Conservation (phyloP, 805 yeast species). For the Candida pini region DNA sequence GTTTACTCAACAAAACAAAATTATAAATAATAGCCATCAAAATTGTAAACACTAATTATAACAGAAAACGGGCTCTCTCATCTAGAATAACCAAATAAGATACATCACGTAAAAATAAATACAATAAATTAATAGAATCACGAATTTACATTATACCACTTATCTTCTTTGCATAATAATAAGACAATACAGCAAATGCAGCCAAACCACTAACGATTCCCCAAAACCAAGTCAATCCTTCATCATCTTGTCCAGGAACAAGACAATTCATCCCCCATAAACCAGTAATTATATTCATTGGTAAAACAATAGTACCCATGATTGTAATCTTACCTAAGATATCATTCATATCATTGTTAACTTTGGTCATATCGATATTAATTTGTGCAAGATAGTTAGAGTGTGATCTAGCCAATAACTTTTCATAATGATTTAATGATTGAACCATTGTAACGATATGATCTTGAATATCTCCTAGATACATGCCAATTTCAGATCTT, state of each 20-base stretch:
- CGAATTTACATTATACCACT: conserved; percentile 24
- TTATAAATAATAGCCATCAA: not conserved
- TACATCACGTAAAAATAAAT: not conserved
- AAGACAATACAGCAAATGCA: conserved; percentile 40
- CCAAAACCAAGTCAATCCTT: conserved; percentile 64
- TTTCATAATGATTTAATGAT: conserved; percentile 89
- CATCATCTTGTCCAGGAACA: conserved; percentile 84
- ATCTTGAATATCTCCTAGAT: conserved; percentile 94
- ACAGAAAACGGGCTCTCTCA: not conserved
- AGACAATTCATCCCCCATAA: conserved; percentile 98
- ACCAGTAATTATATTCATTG: conserved; percentile 93
- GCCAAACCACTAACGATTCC: conserved; percentile 43
- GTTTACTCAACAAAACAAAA: not conserved
- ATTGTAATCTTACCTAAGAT: conserved; percentile 90
- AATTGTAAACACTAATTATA: not conserved
- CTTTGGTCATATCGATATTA: conserved; percentile 95
- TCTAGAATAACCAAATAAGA: too few relatives aligned
- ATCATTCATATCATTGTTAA: conserved; percentile 95
- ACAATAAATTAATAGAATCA: not conserved
- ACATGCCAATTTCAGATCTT: conserved; percentile 84
- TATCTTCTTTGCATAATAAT: conserved; percentile 41
- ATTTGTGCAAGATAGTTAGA: conserved; percentile 94
- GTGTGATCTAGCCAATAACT: conserved; percentile 89
- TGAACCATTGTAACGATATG: conserved; percentile 97
- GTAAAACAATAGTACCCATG: conserved; percentile 90